These are phyloP conservation scores for Nicotiana paniculata DNA, from an alignment of 257 asterid species.

Conservation along the genomic window DNA sequence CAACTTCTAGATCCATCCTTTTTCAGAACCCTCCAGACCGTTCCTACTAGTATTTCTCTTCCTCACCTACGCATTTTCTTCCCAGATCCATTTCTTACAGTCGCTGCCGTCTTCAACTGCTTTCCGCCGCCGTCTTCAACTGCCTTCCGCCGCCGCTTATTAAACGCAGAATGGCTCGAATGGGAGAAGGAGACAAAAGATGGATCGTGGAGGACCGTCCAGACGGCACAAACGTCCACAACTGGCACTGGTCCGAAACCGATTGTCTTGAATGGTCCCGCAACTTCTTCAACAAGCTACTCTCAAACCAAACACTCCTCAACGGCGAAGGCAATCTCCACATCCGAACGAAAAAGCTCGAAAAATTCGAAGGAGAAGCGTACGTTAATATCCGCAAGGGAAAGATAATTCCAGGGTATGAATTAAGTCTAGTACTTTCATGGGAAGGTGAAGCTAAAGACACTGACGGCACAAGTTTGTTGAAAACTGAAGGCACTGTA, in stretches of 20 bases:
- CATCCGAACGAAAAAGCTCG: slow-evolving; percentile 40
- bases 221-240: slow-evolving; percentile 96
- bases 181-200: slow-evolving; percentile 88
- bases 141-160: too few relatives aligned
- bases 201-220: slow-evolving; percentile 95
- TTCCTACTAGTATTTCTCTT: neutral
- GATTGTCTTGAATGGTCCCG: slow-evolving; percentile 82
- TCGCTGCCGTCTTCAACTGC: too few relatives aligned
- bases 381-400: slow-evolving; percentile 87
- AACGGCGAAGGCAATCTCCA: slow-evolving; percentile 63
- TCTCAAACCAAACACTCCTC: slow-evolving; percentile 38
- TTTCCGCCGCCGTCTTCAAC: too few relatives aligned
- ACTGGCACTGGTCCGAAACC: slow-evolving; percentile 97
- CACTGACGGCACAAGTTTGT: slow-evolving; percentile 38
- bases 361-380: slow-evolving; percentile 74
- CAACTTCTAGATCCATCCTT: slow-evolving; percentile 22
- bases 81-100: neutral
- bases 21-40: slow-evolving; percentile 23
- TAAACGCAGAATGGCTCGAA: slow-evolving; percentile 44
- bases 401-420: slow-evolving; percentile 82
- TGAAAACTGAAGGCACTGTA: slow-evolving; percentile 59
- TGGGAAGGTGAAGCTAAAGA: slow-evolving; percentile 76
- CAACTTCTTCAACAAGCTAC: slow-evolving; percentile 46
- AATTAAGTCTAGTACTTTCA: slow-evolving; percentile 46
- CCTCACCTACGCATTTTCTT: neutral